Conservation (phyloP, 2,329 filamentous ascomycete genomes). For the Atkinsonella hypoxylon region DNA sequence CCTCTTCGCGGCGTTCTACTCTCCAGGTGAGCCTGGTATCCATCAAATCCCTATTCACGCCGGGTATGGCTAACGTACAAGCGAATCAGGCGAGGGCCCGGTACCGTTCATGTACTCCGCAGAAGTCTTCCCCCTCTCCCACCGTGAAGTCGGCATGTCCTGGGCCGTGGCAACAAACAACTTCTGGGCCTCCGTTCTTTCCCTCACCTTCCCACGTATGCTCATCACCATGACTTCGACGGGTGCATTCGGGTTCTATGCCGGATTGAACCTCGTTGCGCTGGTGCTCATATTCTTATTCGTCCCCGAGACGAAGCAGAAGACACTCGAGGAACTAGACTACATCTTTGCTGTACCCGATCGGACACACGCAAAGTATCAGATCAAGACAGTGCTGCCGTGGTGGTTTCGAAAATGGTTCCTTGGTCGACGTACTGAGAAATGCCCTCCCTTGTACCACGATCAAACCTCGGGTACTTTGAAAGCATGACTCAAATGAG, state of each 20-base stretch:
- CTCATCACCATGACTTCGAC: constrained; percentile 18
- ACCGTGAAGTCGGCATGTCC: constrained; percentile 27
- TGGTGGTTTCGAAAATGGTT: constrained; percentile 24
- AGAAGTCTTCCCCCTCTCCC: constrained; percentile 25
- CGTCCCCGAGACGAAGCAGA: constrained; percentile 38
- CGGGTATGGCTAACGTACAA: not conserved
- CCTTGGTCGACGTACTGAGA: constrained; percentile 3
- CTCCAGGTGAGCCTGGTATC: constrained; percentile 9
- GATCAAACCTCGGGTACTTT: not conserved
- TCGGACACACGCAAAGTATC: constrained; percentile 28
- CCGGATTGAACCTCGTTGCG: constrained; percentile 32
- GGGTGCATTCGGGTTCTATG: constrained; percentile 31
- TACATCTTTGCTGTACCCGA: constrained; percentile 33
- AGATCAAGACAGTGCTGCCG: constrained; percentile 23
- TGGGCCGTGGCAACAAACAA: constrained; percentile 27
- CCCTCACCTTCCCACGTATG: constrained; percentile 22
- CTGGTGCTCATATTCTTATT: constrained; percentile 36
- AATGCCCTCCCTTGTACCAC: constrained; percentile 8
- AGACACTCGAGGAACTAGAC: constrained; percentile 38
- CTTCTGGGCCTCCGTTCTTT: constrained; percentile 12
- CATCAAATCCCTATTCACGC: not conserved
- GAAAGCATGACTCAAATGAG: not conserved
- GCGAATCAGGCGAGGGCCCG: constrained; percentile 19
- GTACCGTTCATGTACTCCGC: constrained; percentile 27
- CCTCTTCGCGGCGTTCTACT: constrained; percentile 25